A percentile compares a stretch with the other conserved stretches of the same genome.
phyloP scores from a whole-genome alignment of 129 eudicot genomes.

The Scalesia atractyloides region DNA sequence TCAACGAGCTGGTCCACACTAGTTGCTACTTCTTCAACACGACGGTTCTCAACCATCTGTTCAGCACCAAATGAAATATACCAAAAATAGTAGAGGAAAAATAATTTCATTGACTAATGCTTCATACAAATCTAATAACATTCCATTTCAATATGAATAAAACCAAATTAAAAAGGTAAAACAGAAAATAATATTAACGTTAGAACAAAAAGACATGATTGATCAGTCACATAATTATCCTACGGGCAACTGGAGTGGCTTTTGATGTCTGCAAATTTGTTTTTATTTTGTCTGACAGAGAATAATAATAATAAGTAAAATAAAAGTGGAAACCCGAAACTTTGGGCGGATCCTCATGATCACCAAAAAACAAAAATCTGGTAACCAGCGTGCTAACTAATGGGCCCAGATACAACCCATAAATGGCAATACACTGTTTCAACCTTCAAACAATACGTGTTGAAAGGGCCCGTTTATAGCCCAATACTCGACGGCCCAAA shows the following conservation, averaged over 20 bases:
- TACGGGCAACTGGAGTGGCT: slow-evolving; percentile 23
- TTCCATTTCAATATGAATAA: background rate
- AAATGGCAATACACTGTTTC: slow-evolving; percentile 23
- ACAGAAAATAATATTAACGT: background rate
- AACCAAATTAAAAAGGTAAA: background rate
- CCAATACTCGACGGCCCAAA: slow-evolving; percentile 42
- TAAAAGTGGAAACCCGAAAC: slow-evolving; percentile 36
- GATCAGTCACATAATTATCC: slow-evolving; percentile 29
- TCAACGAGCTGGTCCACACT: too few species aligned
- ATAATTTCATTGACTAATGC: too few species aligned
- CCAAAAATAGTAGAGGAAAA: too few species aligned
- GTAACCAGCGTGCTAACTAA: slow-evolving; percentile 33
- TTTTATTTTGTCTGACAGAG: slow-evolving; percentile 30
- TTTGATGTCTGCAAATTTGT: slow-evolving; percentile 32
- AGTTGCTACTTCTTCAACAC: too few species aligned
- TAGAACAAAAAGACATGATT: slow-evolving; percentile 6
- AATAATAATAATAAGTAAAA: background rate
- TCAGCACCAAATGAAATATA: too few species aligned
- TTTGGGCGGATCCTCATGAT: slow-evolving; percentile 41
- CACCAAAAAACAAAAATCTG: slow-evolving; percentile 32
- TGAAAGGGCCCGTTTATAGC: slow-evolving; percentile 31
- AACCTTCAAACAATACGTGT: slow-evolving; percentile 20
- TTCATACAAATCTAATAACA: background rate
- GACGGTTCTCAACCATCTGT: too few species aligned
- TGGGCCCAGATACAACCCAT: slow-evolving; percentile 35